A percentile compares a stretch with the other conserved stretches of the same genome.
phyloP scores from a whole-genome alignment of 192 early-diverging fungal genomes.

The Blastocladiella britannica region DNA sequence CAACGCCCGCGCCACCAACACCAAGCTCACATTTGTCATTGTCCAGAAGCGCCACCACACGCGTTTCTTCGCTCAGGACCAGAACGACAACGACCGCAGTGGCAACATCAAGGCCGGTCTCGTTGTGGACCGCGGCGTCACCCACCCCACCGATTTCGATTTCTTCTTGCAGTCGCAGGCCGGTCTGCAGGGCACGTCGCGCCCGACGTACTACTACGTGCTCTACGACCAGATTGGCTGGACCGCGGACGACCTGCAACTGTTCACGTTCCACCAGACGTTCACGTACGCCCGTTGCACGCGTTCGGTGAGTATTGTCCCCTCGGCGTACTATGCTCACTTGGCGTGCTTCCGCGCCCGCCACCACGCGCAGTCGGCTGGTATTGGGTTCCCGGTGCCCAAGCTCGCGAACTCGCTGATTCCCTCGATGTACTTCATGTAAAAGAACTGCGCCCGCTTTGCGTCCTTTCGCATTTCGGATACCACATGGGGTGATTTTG shows the following conservation, averaged over 20 bases:
- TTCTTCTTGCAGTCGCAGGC: constrained; percentile 69
- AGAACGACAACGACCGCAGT: constrained; percentile 22
- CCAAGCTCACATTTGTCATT: constrained; percentile 60
- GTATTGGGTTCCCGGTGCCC: neutral
- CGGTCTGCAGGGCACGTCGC: constrained; percentile 79
- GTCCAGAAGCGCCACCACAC: constrained; percentile 83
- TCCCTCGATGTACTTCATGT: neutral
- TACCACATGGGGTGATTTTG: no score
- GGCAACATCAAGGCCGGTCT: constrained; percentile 40
- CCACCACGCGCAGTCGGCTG: constrained; percentile 33
- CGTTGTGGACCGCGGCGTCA: constrained; percentile 28
- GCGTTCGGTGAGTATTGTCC: constrained; percentile 63
- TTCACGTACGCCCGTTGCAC: constrained; percentile 77
- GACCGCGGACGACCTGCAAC: constrained; percentile 52
- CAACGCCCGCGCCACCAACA: constrained; percentile 42
- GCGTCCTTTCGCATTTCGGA: no score
- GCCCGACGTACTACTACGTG: constrained; percentile 79
- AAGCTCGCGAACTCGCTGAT: neutral
- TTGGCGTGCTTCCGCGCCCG: constrained; percentile 67
- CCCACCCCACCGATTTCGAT: constrained; percentile 33
- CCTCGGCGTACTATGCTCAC: constrained; percentile 86
- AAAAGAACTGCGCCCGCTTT: no score
- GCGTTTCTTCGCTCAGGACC: constrained; percentile 28
- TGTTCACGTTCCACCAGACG: constrained; percentile 72
- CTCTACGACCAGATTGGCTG: constrained; percentile 72